Base-by-base conservation (phyloP, 1,139 yeast genomes). In the Chernovozyma aurita region DNA sequence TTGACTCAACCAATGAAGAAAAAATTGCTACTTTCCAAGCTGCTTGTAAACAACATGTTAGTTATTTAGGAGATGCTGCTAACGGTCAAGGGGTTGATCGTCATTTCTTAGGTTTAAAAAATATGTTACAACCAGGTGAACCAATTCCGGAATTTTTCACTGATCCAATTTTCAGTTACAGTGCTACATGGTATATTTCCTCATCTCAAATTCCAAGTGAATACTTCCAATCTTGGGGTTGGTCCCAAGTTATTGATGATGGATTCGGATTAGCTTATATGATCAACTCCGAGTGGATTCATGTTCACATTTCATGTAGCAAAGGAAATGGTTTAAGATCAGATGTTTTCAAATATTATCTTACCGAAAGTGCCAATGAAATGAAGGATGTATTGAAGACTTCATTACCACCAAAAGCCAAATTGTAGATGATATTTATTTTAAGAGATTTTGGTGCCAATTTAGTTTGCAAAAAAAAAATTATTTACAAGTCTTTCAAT, bases 191-290 rank as follows among this genome's bases (percentile, higher is more conserved):
- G 98, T 82, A 75, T 60, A 60, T 92, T 39, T 85, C 95, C 13
- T 78, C 95, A 5, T 87, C 97, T 3, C 97, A 92, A 63, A 72
- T 92, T 48, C 85, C 95, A 12, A 83, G 95, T 9, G 95, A 87
- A 57, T 72, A 69, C 62, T 86, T 87, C 65, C 88, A 87, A 59
- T 92, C 95, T 37, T 92, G 92, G 76, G 98, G 98, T 35, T 92
- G 90, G 88, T 81, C 96, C 18, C 95, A 94, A 60, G 97, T 92
- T 38, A 80, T 85, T 50, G 96, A 92, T 55, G 86, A 84, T 43
- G 98, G 98, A 12, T 82, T 85, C 52, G 98, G 97, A 5, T 73
- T 86, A 46, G 97, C 96, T 17, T 92, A 92, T 68, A 86, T 88
- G 85, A 75, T 90, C 55, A 88, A 86, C 67, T 78, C 78, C 43